Percentiles rank a stretch among this genome's conserved stretches.
Conservation (phyloP, 352 stramenopile species). For the Saprolegnia parasitica region DNA sequence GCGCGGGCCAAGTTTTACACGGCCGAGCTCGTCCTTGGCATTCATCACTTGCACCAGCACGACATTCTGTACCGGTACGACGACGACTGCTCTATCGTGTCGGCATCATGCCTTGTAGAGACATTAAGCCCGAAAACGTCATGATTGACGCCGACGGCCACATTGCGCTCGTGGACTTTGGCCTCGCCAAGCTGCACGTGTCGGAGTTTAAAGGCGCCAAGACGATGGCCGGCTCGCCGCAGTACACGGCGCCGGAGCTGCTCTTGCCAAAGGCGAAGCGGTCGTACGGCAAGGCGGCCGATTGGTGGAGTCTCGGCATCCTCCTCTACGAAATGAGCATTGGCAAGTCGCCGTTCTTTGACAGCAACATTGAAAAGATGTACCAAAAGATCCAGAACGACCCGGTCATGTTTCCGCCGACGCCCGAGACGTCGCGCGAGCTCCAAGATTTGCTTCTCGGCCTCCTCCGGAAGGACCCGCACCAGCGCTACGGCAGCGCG, state of each 20-base stretch:
- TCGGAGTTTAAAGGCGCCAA: conserved; percentile 85
- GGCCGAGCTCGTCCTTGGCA: conserved; percentile 88
- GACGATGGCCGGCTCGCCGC: conserved; percentile 82
- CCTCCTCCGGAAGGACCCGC: conserved; percentile 84
- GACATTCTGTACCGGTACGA: conserved; percentile 90
- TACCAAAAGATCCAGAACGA: conserved; percentile 91
- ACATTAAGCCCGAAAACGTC: conserved; percentile 96
- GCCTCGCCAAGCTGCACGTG: conserved; percentile 90
- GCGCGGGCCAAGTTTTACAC: conserved; percentile 89
- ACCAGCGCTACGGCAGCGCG: conserved; percentile 80
- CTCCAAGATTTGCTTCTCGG: conserved; percentile 75
- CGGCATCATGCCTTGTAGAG: conserved; percentile 37
- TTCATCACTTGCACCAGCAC: conserved; percentile 91
- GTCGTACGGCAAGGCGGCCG: conserved; percentile 81
- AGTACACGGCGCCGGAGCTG: conserved; percentile 83
- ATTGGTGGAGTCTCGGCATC: conserved; percentile 89
- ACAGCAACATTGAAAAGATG: conserved; percentile 92
- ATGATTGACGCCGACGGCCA: conserved; percentile 94
- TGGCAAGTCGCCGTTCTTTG: conserved; percentile 90
- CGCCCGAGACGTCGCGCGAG: conserved; percentile 57
- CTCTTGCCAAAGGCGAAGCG: conserved; percentile 80
- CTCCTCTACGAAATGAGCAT: conserved; percentile 92
- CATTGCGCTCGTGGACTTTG: conserved; percentile 94
- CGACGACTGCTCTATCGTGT: not conserved
- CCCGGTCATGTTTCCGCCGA: conserved; percentile 70